Conservation (phyloP, 371 early-diverging fungal species). For the Mucor velutinosus region DNA sequence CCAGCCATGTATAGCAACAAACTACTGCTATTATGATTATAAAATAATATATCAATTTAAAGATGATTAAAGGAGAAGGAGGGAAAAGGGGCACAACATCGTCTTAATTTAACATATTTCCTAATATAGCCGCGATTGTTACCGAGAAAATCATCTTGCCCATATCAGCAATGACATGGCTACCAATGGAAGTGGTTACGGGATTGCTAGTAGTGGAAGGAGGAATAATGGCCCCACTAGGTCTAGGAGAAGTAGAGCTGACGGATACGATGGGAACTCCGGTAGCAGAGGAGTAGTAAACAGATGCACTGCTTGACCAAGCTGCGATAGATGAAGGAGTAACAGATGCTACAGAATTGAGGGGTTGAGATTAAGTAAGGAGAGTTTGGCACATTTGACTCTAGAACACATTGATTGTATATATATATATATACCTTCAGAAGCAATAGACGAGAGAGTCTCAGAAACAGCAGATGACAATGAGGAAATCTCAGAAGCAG, state of each 20-base stretch:
- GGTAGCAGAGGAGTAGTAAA: conserved; percentile 1
- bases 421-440: conserved; percentile 10
- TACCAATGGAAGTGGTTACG: neutral
- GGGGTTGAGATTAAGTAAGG: neutral
- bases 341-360: conserved; percentile 3
- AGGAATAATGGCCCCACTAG: conserved; percentile 17
- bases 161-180: neutral
- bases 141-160: conserved; percentile 13
- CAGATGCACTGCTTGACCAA: conserved; percentile 17
- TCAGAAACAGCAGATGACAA: neutral
- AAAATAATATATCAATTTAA: conserved; percentile 1
- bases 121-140: conserved; percentile 9
- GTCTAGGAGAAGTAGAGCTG: conserved; percentile 9
- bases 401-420: conserved; percentile 2
- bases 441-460: neutral
- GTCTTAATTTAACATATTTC: conserved; percentile 1
- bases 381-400: neutral
- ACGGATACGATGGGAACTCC: neutral
- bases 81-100: neutral
- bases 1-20: neutral
- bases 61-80: neutral
- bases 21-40: conserved; percentile 3
- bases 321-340: conserved; percentile 8
- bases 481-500: conserved; percentile 2
- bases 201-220: conserved; percentile 7